phyloP scores from a whole-genome alignment of 2,329 filamentous ascomycete species.

The Fusarium sublunatum region DNA sequence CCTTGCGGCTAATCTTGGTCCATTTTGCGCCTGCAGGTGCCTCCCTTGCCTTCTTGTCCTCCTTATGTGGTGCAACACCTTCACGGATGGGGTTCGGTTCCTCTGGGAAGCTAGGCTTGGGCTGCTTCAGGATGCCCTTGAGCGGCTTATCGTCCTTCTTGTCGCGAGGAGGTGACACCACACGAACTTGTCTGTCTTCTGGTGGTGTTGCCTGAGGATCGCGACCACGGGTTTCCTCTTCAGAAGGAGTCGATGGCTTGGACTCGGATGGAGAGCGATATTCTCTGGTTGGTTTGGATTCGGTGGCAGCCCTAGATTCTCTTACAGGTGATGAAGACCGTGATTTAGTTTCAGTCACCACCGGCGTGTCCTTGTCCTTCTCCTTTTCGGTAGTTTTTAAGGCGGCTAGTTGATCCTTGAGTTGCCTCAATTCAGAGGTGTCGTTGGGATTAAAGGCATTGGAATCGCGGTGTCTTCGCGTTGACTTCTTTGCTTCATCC shows the following conservation, averaged over 20 bases:
- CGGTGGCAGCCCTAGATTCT: conserved; percentile 22
- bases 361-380: conserved; percentile 40
- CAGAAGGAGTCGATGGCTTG: conserved; percentile 28
- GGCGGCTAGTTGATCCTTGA: conserved; percentile 63
- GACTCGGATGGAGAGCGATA: conserved; percentile 26
- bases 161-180: conserved; percentile 77
- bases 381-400: conserved; percentile 48
- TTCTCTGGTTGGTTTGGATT: conserved; percentile 32
- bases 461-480: conserved; percentile 54
- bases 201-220: conserved; percentile 50
- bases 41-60: conserved; percentile 76
- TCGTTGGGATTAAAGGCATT: conserved; percentile 65
- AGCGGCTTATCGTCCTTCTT: conserved; percentile 74
- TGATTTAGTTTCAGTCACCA: conserved; percentile 39
- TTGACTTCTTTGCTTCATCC: conserved; percentile 54
- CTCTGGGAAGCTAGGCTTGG: conserved; percentile 86
- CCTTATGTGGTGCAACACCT: conserved; percentile 93
- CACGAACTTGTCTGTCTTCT: conserved; percentile 65
- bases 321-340: conserved; percentile 40
- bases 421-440: conserved; percentile 59
- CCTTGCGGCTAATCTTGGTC: conserved; percentile 90
- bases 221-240: conserved; percentile 56
- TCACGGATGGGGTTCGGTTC: conserved; percentile 85
- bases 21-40: conserved; percentile 84
- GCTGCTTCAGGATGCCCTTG: conserved; percentile 87